These are phyloP conservation scores for Ganoderma sp. DNA, from an alignment of 1,284 basidiomycete genomes.

Conservation along the genomic window DNA sequence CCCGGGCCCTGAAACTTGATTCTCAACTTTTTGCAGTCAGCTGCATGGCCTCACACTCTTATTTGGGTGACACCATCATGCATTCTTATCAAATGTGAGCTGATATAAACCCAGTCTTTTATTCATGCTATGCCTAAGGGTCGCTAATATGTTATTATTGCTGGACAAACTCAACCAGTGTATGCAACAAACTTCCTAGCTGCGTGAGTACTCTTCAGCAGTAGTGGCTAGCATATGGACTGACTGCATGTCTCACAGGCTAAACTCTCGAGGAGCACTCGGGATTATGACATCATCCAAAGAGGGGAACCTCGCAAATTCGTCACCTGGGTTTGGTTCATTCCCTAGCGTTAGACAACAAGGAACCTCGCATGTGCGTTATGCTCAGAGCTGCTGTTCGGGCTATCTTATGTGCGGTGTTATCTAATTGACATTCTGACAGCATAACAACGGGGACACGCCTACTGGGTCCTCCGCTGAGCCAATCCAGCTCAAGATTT, in stretches of 20 bases:
- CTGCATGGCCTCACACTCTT: background rate
- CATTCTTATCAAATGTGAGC: background rate
- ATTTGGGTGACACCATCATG: background rate
- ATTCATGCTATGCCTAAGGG: too few relatives aligned
- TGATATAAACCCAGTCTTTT: background rate
- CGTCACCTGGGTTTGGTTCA: background rate
- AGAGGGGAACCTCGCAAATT: background rate
- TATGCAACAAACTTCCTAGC: background rate
- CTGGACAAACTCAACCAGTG: background rate
- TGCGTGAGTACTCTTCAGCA: background rate
- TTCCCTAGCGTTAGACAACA: background rate
- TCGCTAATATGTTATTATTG: too few relatives aligned
- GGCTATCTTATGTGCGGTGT: background rate
- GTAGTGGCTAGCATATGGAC: too few relatives aligned
- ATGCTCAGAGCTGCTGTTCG: background rate
- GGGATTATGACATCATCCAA: background rate
- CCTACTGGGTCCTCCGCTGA: background rate
- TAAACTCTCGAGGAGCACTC: background rate
- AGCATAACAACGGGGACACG: background rate
- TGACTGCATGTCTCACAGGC: background rate
- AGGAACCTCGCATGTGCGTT: background rate
- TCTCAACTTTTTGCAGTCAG: background rate
- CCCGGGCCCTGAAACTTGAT: too few relatives aligned
- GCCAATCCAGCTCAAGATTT: background rate
- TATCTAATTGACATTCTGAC: background rate